A percentile compares a stretch with the other conserved stretches of the same genome.
These are phyloP conservation scores for Puccinia triticina DNA, from an alignment of 1,284 basidiomycete genomes.

Conservation along the genomic window DNA sequence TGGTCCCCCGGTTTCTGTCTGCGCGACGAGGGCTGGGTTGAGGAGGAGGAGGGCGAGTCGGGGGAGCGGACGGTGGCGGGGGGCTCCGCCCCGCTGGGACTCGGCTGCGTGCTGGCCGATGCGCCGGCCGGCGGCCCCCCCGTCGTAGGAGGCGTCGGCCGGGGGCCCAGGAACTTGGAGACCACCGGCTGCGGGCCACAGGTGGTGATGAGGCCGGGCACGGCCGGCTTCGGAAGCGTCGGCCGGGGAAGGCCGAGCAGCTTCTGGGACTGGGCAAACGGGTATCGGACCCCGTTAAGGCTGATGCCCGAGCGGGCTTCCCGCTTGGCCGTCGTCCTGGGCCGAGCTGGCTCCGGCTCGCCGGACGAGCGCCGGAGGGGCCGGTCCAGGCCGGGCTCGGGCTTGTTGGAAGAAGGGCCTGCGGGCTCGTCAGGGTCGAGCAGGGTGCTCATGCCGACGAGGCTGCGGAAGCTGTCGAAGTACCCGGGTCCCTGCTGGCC, in stretches of 20 bases:
- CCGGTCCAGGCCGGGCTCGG: too few relatives aligned
- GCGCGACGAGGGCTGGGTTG: background rate
- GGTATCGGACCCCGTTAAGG: background rate
- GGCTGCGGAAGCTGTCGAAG: conserved; percentile 41
- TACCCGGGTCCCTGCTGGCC: conserved; percentile 5
- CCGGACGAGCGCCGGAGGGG: background rate
- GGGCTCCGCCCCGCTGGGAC: too few relatives aligned
- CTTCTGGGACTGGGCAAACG: conserved; percentile 1
- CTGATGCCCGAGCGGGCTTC: background rate
- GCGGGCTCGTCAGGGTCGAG: background rate
- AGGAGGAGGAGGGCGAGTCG: too few relatives aligned
- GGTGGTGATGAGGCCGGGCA: conserved; percentile 34
- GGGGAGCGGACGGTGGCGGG: too few relatives aligned
- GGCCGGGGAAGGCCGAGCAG: background rate
- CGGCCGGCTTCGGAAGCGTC: conserved; percentile 14
- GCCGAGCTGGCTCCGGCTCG: background rate
- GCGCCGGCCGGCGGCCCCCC: too few relatives aligned
- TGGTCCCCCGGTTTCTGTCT: background rate
- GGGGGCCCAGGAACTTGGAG: conserved; percentile 33
- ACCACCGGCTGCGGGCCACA: conserved; percentile 25
- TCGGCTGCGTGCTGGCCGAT: background rate
- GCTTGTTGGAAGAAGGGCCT: background rate
- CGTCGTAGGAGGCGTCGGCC: background rate
- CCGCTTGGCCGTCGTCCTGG: background rate
- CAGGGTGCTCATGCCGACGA: conserved; percentile 20